Evolutionary conservation across 2,329 filamentous ascomycete genomes (phyloP).

Genomic region (Talaromyces sp.): DNA sequence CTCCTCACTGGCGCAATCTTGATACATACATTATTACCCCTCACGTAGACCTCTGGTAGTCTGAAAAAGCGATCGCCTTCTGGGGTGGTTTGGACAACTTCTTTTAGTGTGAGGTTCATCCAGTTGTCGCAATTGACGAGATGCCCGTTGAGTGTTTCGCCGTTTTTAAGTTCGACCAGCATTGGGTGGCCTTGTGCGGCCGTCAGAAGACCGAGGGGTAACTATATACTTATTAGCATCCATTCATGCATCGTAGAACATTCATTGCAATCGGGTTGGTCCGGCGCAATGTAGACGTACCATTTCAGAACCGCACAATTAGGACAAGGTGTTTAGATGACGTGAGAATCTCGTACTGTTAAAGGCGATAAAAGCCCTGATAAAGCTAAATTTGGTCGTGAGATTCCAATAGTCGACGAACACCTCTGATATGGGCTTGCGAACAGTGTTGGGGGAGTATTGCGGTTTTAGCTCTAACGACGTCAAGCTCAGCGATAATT

Average conservation of each 20-base stretch:
- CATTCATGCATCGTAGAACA: background rate
- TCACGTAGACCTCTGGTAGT: conserved; percentile 90
- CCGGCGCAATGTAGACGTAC: background rate
- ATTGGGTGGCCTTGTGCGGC: conserved; percentile 97
- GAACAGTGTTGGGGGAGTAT: background rate
- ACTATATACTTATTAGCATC: conserved; percentile 37
- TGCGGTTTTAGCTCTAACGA: background rate
- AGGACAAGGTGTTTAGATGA: background rate
- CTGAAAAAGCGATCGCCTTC: conserved; percentile 93
- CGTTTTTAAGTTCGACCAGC: conserved; percentile 95
- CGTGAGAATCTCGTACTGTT: background rate
- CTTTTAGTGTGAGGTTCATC: conserved; percentile 98
- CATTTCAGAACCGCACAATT: background rate
- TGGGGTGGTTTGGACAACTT: conserved; percentile 93
- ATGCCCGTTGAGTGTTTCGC: conserved; percentile 95
- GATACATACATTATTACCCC: conserved; percentile 84
- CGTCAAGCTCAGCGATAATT: background rate
- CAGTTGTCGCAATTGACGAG: conserved; percentile 96
- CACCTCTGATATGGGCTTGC: background rate
- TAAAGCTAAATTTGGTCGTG: background rate
- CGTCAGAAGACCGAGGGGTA: conserved; percentile 76
- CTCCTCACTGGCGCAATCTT: background rate
- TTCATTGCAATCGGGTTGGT: background rate
- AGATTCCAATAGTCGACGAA: too few relatives aligned
- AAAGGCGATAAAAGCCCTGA: background rate